phyloP scores from a whole-genome alignment of 108 stramenopile genomes.

The Schizochytrium sp. region DNA sequence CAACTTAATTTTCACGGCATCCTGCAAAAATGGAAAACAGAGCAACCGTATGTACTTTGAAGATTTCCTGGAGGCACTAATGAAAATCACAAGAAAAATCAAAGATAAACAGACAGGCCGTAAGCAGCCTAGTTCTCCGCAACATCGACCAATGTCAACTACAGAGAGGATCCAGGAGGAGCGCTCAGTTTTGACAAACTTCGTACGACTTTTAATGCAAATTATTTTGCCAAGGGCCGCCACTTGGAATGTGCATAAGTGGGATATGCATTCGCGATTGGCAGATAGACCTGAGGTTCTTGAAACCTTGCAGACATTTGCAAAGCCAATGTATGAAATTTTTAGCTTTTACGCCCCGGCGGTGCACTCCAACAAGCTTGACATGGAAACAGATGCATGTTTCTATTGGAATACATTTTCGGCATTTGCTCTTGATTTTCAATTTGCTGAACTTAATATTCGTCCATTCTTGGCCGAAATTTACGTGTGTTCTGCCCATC shows the following conservation, averaged over 20 bases:
- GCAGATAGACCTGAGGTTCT: not conserved
- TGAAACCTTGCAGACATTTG: constrained; percentile 15
- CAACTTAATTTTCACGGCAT: constrained; percentile 37
- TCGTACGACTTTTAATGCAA: constrained; percentile 13
- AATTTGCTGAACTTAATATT: constrained; percentile 52
- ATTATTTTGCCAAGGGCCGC: not conserved
- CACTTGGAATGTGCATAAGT: constrained; percentile 46
- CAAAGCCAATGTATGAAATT: constrained; percentile 39
- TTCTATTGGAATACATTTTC: constrained; percentile 16
- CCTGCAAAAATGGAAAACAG: not conserved
- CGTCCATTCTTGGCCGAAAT: constrained; percentile 41
- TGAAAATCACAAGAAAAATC: constrained; percentile 7
- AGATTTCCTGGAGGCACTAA: constrained; percentile 55
- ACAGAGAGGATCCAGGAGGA: constrained; percentile 17
- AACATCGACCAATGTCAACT: not conserved
- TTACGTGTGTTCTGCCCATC: constrained; percentile 3
- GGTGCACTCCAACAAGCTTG: constrained; percentile 47
- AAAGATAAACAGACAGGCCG: not conserved
- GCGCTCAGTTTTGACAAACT: not conserved
- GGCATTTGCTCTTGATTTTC: constrained; percentile 19
- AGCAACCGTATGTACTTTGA: constrained; percentile 56
- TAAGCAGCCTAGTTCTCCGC: not conserved
- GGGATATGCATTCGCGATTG: not conserved
- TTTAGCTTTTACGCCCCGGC: constrained; percentile 51
- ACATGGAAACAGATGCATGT: constrained; percentile 20